Evolutionary conservation across 2,329 filamentous ascomycete species (phyloP).

Genomic region (Diaporthe eres): DNA sequence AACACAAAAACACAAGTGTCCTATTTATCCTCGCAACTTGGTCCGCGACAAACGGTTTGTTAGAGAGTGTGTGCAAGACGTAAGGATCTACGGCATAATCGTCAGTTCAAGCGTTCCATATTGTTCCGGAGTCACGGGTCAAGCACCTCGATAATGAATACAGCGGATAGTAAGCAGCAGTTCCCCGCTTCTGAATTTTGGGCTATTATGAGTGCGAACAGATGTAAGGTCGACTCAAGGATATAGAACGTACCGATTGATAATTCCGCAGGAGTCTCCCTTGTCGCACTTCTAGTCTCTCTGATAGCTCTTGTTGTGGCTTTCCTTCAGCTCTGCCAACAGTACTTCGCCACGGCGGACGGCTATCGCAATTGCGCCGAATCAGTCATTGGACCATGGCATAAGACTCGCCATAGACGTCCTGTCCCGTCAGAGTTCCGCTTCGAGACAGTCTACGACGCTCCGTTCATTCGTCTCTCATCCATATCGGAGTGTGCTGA

Average conservation of each 20-base stretch:
- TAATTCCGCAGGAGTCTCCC: neutral
- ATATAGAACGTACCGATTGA: neutral
- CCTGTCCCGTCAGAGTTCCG: neutral
- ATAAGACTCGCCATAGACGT: neutral
- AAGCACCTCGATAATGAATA: neutral
- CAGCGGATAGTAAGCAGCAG: neutral
- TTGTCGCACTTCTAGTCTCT: neutral
- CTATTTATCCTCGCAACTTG: neutral
- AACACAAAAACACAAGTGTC: neutral
- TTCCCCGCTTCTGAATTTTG: neutral
- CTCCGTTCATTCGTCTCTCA: neutral
- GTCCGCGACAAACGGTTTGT: neutral
- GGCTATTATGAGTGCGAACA: neutral
- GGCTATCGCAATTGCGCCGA: neutral
- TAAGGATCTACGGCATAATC: neutral
- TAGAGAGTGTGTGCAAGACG: neutral
- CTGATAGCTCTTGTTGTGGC: neutral
- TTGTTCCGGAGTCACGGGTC: neutral
- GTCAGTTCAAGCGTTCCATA: neutral
- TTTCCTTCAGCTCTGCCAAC: neutral
- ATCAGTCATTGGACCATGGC: conserved; percentile 1
- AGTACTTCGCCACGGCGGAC: neutral
- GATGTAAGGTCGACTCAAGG: neutral
- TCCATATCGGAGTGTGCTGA: neutral
- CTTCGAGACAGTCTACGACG: neutral